A percentile compares a stretch with the other conserved stretches of the same genome.
phyloP scores from a whole-genome alignment of 768 basidiomycete genomes.

The Lactarius sanguifluus region DNA sequence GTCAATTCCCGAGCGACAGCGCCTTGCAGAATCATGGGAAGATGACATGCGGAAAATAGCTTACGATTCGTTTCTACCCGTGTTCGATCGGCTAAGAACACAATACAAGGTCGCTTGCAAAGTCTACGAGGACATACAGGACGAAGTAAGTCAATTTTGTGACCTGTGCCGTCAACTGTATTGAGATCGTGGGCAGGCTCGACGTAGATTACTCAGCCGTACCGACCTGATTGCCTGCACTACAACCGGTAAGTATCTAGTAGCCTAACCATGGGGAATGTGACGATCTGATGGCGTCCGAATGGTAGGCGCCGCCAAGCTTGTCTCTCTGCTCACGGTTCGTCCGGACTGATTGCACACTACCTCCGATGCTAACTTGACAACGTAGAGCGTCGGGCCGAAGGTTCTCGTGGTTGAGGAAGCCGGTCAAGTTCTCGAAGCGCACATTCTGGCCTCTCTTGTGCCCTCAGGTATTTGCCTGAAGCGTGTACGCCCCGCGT shows the following conservation, averaged over 20 bases:
- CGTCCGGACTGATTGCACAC: conserved; percentile 6
- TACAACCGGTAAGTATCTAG: conserved; percentile 55
- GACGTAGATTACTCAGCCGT: conserved; percentile 51
- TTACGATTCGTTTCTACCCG: conserved; percentile 36
- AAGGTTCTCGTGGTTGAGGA: conserved; percentile 73
- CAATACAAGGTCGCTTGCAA: conserved; percentile 43
- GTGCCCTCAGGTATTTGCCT: conserved; percentile 42
- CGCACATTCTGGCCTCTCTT: conserved; percentile 65
- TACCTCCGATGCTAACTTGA: not conserved
- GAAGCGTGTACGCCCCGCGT: not conserved
- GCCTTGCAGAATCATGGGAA: conserved; percentile 49
- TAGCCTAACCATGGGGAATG: not conserved
- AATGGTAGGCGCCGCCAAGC: conserved; percentile 61
- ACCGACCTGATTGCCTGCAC: conserved; percentile 74
- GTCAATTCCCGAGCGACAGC: conserved; percentile 49
- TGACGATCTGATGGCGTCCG: not conserved
- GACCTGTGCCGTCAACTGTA: not conserved
- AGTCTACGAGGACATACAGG: conserved; percentile 43
- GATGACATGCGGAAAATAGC: conserved; percentile 40
- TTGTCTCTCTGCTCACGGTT: conserved; percentile 57
- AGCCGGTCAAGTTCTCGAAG: conserved; percentile 80
- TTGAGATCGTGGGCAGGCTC: conserved; percentile 41
- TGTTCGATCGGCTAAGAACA: conserved; percentile 47
- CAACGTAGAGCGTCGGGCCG: conserved; percentile 52
- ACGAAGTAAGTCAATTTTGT: conserved; percentile 47